Percentiles rank a stretch among this genome's conserved stretches.
Conservation (phyloP, 2,329 filamentous ascomycete genomes). For the Chaetomium olivaceum region DNA sequence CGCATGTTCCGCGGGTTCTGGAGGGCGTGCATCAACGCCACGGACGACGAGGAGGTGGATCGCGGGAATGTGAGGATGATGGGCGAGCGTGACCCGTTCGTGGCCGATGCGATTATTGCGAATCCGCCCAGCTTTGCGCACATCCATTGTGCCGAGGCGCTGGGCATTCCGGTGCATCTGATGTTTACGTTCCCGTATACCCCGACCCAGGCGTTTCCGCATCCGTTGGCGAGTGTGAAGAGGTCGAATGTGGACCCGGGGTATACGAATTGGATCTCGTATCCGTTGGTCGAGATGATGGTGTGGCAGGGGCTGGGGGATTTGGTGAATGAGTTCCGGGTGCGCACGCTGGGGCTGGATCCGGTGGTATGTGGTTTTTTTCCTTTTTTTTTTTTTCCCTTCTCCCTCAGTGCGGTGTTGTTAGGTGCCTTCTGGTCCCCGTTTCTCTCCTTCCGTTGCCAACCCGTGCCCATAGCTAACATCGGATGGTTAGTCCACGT, state of each 20-base stretch:
- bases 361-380: constrained; percentile 61
- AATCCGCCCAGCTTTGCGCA: constrained; percentile 80
- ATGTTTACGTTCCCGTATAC: constrained; percentile 90
- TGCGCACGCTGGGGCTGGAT: constrained; percentile 68
- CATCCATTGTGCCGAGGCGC: constrained; percentile 74
- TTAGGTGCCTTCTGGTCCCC: too few species aligned
- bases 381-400: too few species aligned
- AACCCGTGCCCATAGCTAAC: neutral
- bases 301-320: constrained; percentile 88
- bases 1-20: constrained; percentile 85
- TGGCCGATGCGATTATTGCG: constrained; percentile 80
- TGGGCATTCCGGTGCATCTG: constrained; percentile 75
- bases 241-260: constrained; percentile 69
- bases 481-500: constrained; percentile 49
- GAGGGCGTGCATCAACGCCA: constrained; percentile 73
- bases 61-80: constrained; percentile 61
- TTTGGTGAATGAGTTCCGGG: constrained; percentile 72
- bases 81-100: constrained; percentile 60
- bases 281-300: constrained; percentile 80
- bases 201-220: constrained; percentile 72
- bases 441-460: too few species aligned
- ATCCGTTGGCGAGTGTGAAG: constrained; percentile 75
- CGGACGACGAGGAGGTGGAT: constrained; percentile 61
- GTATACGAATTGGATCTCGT: constrained; percentile 79
- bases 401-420: too few species aligned